These are phyloP conservation scores for Puya raimondii DNA, from an alignment of 176 grass and related monocot species.

Conservation along the genomic window DNA sequence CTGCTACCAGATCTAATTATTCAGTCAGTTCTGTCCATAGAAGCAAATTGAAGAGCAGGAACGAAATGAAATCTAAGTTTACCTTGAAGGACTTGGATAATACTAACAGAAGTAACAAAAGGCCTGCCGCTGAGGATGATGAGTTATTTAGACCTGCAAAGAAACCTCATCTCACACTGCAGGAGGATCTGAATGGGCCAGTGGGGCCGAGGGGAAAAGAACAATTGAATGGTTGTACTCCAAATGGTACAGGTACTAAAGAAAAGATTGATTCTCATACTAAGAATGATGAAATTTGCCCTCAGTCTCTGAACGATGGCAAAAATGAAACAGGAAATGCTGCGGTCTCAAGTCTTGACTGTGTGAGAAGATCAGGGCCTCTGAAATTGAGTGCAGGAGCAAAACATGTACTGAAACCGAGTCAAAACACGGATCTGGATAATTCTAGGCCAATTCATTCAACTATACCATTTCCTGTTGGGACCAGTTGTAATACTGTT, in stretches of 20 bases:
- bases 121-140: constrained; percentile 28
- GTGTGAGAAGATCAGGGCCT: constrained; percentile 24
- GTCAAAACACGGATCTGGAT: constrained; percentile 31
- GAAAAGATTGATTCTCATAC: constrained; percentile 35
- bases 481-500: constrained; percentile 23
- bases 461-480: constrained; percentile 26
- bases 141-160: constrained; percentile 37
- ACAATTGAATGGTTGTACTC: constrained; percentile 33
- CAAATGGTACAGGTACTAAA: constrained; percentile 37
- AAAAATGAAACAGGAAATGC: constrained; percentile 13
- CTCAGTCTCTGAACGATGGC: constrained; percentile 15
- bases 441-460: constrained; percentile 34
- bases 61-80: constrained; percentile 28
- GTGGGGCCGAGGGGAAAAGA: constrained; percentile 16
- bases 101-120: constrained; percentile 23
- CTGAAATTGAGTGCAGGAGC: constrained; percentile 38
- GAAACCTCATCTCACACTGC: constrained; percentile 32
- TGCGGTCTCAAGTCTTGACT: constrained; percentile 1
- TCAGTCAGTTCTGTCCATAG: constrained; percentile 8
- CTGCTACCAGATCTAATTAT: constrained; percentile 25
- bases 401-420: constrained; percentile 39
- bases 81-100: constrained; percentile 16
- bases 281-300: constrained; percentile 22
- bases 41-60: constrained; percentile 12
- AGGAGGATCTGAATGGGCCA: constrained; percentile 14